phyloP scores from a whole-genome alignment of 768 basidiomycete genomes.

The Leccinum incarnatum region DNA sequence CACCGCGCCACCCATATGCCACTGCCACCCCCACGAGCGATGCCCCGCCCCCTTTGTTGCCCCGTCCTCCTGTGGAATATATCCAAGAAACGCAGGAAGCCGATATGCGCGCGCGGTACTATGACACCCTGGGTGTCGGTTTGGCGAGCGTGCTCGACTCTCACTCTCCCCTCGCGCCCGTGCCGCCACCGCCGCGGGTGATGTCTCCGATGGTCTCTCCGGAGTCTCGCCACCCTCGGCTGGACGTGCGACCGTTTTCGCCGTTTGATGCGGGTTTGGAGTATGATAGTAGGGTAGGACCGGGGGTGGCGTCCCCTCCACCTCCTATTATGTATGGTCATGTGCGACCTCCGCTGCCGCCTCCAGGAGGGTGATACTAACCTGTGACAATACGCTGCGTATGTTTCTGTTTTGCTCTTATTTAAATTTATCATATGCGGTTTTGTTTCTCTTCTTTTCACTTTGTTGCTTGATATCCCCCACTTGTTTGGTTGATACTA shows the following conservation, averaged over 20 bases:
- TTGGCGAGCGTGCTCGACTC: slow-evolving; percentile 35
- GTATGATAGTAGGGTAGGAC: slow-evolving; percentile 7
- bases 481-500: not conserved
- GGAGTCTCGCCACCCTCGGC: slow-evolving; percentile 2
- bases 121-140: slow-evolving; percentile 23
- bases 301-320: slow-evolving; percentile 2
- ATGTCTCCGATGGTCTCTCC: slow-evolving; percentile 2
- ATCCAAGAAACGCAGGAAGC: slow-evolving; percentile 80
- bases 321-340: slow-evolving; percentile 4
- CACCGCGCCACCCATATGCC: slow-evolving; percentile 17
- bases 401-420: not conserved
- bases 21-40: not conserved
- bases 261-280: slow-evolving; percentile 40
- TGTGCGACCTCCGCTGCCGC: slow-evolving; percentile 5
- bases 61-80: slow-evolving; percentile 75
- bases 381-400: not conserved
- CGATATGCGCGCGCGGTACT: slow-evolving; percentile 53
- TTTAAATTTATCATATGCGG: not conserved
- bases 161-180: slow-evolving; percentile 18
- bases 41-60: slow-evolving; percentile 58
- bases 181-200: slow-evolving; percentile 9
- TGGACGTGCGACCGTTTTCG: slow-evolving; percentile 47
- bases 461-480: not conserved
- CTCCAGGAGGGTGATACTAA: slow-evolving; percentile 15
- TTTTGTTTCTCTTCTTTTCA: not conserved